Percentiles rank a stretch among this genome's conserved stretches.
Conservation (phyloP, 805 yeast genomes). For the Metschnikowia proteae region DNA sequence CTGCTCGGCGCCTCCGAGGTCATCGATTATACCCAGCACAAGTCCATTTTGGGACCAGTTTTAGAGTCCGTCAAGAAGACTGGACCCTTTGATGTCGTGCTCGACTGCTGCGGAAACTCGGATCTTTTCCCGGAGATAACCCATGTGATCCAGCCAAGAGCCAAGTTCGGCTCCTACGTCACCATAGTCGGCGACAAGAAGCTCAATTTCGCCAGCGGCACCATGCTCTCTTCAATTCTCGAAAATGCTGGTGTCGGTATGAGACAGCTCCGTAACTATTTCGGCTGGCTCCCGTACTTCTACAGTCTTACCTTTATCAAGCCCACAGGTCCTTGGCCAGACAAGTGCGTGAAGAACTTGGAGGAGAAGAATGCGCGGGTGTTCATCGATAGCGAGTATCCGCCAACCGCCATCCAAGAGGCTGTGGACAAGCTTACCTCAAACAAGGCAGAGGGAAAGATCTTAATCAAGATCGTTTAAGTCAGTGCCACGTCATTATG, state of each 20-base stretch:
- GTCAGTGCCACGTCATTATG: neutral
- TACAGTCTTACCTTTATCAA: slow-evolving; percentile 22
- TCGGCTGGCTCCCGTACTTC: slow-evolving; percentile 25
- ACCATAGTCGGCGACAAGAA: slow-evolving; percentile 57
- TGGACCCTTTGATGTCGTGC: slow-evolving; percentile 53
- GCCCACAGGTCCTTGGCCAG: slow-evolving; percentile 18
- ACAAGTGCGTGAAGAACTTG: slow-evolving; percentile 36
- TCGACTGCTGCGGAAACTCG: slow-evolving; percentile 63
- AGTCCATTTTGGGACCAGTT: slow-evolving; percentile 27
- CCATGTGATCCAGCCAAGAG: slow-evolving; percentile 42
- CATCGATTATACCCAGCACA: slow-evolving; percentile 53
- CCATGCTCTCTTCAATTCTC: neutral
- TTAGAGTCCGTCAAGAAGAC: slow-evolving; percentile 30
- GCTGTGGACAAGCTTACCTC: slow-evolving; percentile 49
- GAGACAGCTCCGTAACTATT: slow-evolving; percentile 12
- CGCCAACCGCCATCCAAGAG: slow-evolving; percentile 44
- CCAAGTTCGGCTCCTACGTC: slow-evolving; percentile 42
- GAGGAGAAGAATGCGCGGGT: slow-evolving; percentile 43
- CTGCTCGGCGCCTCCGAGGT: slow-evolving; percentile 55
- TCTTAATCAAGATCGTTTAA: slow-evolving; percentile 41
- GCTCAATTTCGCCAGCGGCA: slow-evolving; percentile 25
- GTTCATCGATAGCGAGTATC: slow-evolving; percentile 51
- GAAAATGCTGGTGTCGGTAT: slow-evolving; percentile 2
- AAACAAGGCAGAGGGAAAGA: slow-evolving; percentile 62
- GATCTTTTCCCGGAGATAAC: slow-evolving; percentile 44